Percentiles rank a stretch among this genome's conserved stretches.
Conservation (phyloP, 805 yeast species). For the Metschnikowia kunwiensis region DNA sequence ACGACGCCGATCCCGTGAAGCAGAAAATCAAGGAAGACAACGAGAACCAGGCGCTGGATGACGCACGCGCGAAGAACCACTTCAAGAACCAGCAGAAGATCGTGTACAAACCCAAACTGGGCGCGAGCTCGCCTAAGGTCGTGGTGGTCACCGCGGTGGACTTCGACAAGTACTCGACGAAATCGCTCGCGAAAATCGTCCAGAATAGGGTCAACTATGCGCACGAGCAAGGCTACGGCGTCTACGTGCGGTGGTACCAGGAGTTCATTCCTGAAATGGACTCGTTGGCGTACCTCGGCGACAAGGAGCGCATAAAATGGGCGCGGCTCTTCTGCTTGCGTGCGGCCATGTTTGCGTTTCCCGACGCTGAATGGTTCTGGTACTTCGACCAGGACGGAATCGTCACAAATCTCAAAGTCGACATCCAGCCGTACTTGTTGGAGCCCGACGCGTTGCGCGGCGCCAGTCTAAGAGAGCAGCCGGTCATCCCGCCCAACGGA, state of each 20-base stretch:
- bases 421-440: slow-evolving; percentile 58
- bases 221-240: slow-evolving; percentile 72
- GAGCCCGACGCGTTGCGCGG: slow-evolving; percentile 59
- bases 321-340: slow-evolving; percentile 60
- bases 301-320: slow-evolving; percentile 54
- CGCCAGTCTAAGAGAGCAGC: slow-evolving; percentile 63
- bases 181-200: slow-evolving; percentile 62
- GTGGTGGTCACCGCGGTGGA: slow-evolving; percentile 79
- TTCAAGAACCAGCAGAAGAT: slow-evolving; percentile 67
- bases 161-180: slow-evolving; percentile 59
- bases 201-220: slow-evolving; percentile 91
- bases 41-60: slow-evolving; percentile 44
- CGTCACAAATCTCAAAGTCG: slow-evolving; percentile 66
- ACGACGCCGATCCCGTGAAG: slow-evolving; percentile 36
- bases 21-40: slow-evolving; percentile 44
- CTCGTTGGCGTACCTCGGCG: slow-evolving; percentile 38
- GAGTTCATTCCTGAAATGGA: slow-evolving; percentile 69
- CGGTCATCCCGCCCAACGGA: slow-evolving; percentile 69
- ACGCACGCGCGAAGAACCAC: slow-evolving; percentile 46
- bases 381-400: slow-evolving; percentile 75
- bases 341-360: slow-evolving; percentile 93
- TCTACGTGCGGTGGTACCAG: slow-evolving; percentile 80
- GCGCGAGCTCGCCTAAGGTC: slow-evolving; percentile 51
- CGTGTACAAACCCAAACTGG: slow-evolving; percentile 40
- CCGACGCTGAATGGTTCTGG: slow-evolving; percentile 89